Conservation (phyloP, 495 filamentous ascomycete genomes). For the Penicillium pulvis region DNA sequence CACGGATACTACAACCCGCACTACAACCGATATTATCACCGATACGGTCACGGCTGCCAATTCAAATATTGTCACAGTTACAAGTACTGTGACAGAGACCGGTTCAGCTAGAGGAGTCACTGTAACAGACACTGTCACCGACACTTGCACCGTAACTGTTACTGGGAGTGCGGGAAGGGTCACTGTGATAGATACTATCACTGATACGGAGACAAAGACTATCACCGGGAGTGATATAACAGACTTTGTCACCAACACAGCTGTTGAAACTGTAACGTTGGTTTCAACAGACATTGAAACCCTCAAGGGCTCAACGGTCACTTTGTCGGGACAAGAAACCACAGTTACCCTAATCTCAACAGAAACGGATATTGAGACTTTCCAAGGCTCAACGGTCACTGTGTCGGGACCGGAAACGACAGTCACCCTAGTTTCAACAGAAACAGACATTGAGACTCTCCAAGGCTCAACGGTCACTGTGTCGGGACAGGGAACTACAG, state of each 20-base stretch:
- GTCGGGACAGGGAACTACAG: no score
- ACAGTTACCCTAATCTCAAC: not conserved
- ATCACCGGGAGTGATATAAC: not conserved
- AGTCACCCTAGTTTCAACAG: not conserved
- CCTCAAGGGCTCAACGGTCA: not conserved
- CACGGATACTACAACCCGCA: slow-evolving; percentile 3
- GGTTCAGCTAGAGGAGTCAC: not conserved
- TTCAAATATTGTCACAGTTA: not conserved
- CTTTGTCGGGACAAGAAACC: not conserved
- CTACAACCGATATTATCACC: slow-evolving; percentile 2
- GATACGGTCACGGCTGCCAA: not conserved
- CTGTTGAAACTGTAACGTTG: not conserved
- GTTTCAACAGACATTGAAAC: not conserved
- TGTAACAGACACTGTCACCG: not conserved
- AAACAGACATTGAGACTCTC: no score
- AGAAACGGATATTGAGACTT: not conserved
- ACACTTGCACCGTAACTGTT: not conserved
- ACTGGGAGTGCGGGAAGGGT: not conserved
- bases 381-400: no score
- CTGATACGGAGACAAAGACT: not conserved
- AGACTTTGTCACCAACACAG: not conserved
- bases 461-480: no score
- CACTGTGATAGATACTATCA: slow-evolving; percentile 6
- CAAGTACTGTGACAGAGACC: not conserved
- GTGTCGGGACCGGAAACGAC: no score